Conservation (phyloP, 441 rosid genomes). For the Hura crepitans region DNA sequence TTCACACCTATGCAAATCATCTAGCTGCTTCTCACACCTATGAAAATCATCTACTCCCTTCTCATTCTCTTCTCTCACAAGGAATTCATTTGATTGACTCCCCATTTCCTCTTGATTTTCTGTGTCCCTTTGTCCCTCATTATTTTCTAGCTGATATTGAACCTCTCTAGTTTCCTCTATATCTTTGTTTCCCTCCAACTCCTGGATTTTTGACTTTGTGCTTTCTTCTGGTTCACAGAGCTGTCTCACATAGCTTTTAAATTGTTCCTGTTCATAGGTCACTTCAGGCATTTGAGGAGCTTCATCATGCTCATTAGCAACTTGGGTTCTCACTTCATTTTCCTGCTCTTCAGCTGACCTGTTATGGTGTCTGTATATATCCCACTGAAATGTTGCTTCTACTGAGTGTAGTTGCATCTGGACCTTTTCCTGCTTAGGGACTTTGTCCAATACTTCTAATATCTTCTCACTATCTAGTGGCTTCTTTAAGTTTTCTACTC, state of each 20-base stretch:
- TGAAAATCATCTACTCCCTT: constrained; percentile 19
- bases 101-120: constrained; percentile 30
- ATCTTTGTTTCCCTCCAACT: constrained; percentile 22
- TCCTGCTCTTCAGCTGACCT: constrained; percentile 25
- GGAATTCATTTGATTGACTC: constrained; percentile 21
- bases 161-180: constrained; percentile 20
- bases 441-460: constrained; percentile 6
- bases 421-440: constrained; percentile 7
- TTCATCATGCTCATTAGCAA: constrained; percentile 5
- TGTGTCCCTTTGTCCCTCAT: constrained; percentile 22
- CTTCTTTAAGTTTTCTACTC: constrained; percentile 19
- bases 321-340: background rate
- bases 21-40: constrained; percentile 8
- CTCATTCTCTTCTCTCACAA: constrained; percentile 20
- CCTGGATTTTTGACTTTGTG: constrained; percentile 25
- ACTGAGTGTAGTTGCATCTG: constrained; percentile 8
- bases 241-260: constrained; percentile 23
- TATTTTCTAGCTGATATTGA: constrained; percentile 21
- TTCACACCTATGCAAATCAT: constrained; percentile 21
- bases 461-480: constrained; percentile 19
- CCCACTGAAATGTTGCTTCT: constrained; percentile 8
- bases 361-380: constrained; percentile 13
- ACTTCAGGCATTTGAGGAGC: background rate
- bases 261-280: constrained; percentile 21
- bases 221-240: constrained; percentile 25